These are phyloP conservation scores for Dactylellina haptotyla DNA, from an alignment of 2,329 filamentous ascomycete species.

Conservation along the genomic window DNA sequence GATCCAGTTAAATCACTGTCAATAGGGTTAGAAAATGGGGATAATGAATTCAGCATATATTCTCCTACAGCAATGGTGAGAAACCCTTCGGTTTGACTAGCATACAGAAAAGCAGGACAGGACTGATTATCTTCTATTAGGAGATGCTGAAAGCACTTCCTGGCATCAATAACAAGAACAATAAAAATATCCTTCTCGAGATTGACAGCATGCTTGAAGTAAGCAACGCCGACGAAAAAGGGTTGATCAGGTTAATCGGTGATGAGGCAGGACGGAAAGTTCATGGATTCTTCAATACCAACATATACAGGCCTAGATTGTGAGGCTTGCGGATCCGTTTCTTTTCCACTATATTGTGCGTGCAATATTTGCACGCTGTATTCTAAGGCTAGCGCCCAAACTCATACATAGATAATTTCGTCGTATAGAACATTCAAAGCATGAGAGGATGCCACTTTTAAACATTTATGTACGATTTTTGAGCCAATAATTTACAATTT, in stretches of 20 bases:
- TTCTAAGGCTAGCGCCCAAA: too few species aligned
- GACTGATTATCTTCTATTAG: slow-evolving; percentile 60
- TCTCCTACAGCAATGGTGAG: slow-evolving; percentile 28
- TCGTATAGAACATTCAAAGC: too few species aligned
- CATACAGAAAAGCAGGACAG: neutral
- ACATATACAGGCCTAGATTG: slow-evolving; percentile 59
- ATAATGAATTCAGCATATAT: slow-evolving; percentile 59
- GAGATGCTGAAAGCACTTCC: slow-evolving; percentile 90
- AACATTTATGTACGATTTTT: too few species aligned
- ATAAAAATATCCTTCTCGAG: slow-evolving; percentile 76
- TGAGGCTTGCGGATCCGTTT: too few species aligned
- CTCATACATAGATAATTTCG: too few species aligned
- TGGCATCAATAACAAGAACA: slow-evolving; percentile 81
- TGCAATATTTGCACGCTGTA: too few species aligned
- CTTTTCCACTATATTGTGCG: too few species aligned
- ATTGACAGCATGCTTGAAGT: slow-evolving; percentile 81
- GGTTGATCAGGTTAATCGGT: slow-evolving; percentile 79
- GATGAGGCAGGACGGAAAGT: slow-evolving; percentile 80
- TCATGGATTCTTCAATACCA: slow-evolving; percentile 77
- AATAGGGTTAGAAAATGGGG: slow-evolving; percentile 76
- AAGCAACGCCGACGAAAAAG: slow-evolving; percentile 81
- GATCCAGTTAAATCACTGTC: slow-evolving; percentile 88
- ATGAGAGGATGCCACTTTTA: too few species aligned
- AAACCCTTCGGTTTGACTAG: slow-evolving; percentile 30
- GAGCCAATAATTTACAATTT: too few species aligned